Evolutionary conservation across 768 basidiomycete genomes (phyloP).

Genomic region (Mycena vulgaris): DNA sequence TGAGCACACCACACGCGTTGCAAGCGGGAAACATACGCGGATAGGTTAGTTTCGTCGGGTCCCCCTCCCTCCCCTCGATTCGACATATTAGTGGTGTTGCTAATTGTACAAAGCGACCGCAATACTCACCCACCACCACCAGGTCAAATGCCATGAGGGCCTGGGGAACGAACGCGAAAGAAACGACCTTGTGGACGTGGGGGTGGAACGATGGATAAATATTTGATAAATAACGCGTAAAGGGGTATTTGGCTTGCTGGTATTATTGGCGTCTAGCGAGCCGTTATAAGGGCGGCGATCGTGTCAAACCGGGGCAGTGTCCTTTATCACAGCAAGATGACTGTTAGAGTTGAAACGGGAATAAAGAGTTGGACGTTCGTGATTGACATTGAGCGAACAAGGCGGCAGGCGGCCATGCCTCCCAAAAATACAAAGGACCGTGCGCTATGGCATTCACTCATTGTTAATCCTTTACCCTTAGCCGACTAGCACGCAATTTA

Average conservation of each 20-base stretch:
- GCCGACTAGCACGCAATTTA: constrained; percentile 6
- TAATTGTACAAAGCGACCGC: no score
- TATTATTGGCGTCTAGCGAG: not conserved
- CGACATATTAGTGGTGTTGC: no score
- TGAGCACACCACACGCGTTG: constrained; percentile 35
- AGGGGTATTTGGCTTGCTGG: not conserved
- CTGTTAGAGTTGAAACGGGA: constrained; percentile 26
- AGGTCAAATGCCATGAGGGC: constrained; percentile 71
- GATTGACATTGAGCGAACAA: constrained; percentile 28
- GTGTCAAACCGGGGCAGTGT: constrained; percentile 21
- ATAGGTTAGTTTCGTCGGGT: constrained; percentile 90
- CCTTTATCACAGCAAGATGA: constrained; percentile 23
- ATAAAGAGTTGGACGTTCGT: constrained; percentile 14
- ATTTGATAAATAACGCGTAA: constrained; percentile 9
- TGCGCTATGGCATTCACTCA: not conserved
- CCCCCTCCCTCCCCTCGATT: constrained; percentile 91
- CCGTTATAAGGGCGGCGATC: constrained; percentile 17
- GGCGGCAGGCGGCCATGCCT: not conserved
- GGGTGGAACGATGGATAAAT: constrained; percentile 8
- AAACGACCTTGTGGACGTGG: constrained; percentile 12
- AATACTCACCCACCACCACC: constrained; percentile 86
- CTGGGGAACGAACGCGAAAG: not conserved
- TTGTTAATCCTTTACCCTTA: not conserved
- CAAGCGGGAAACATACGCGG: constrained; percentile 70
- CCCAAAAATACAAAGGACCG: no score